Percentiles rank a stretch among this genome's conserved stretches.
Evolutionary conservation across 495 filamentous ascomycete genomes (phyloP).

Genomic region (Aspergillus avenaceus): DNA sequence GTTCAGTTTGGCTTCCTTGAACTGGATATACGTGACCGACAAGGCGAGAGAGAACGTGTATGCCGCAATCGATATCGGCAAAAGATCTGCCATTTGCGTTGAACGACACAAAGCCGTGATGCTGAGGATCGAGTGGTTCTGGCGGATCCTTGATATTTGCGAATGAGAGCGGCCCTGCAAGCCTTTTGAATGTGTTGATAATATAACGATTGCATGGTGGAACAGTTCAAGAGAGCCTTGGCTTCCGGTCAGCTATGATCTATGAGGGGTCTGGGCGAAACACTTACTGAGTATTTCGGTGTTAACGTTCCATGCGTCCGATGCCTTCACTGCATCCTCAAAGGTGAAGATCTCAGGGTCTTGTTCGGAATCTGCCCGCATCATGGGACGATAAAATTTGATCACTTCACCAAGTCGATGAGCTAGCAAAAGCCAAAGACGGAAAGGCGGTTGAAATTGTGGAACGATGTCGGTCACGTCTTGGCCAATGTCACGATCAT

Average conservation of each 20-base stretch:
- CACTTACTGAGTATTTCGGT: constrained; percentile 5
- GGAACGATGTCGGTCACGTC: constrained; percentile 15
- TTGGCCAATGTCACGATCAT: constrained; percentile 53
- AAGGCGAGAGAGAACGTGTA: constrained; percentile 22
- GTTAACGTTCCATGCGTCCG: constrained; percentile 9
- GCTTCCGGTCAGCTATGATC: neutral
- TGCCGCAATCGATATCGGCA: constrained; percentile 17
- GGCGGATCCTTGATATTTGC: constrained; percentile 19
- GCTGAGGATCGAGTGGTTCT: constrained; percentile 14
- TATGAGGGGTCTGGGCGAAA: neutral
- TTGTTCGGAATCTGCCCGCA: constrained; percentile 27
- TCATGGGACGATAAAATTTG: constrained; percentile 51
- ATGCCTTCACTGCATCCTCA: constrained; percentile 46
- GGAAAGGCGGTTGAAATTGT: constrained; percentile 25
- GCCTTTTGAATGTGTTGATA: constrained; percentile 17
- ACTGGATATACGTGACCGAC: constrained; percentile 21
- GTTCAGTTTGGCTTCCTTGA: constrained; percentile 12
- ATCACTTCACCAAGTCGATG: constrained; percentile 55
- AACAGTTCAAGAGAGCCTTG: constrained; percentile 16
- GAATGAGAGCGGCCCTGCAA: too few species aligned
- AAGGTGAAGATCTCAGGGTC: constrained; percentile 53
- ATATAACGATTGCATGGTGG: constrained; percentile 19
- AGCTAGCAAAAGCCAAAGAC: constrained; percentile 42
- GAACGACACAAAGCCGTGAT: constrained; percentile 15
- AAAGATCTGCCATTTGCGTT: constrained; percentile 8